Evolutionary conservation across 108 stramenopile genomes (phyloP), one percentile per base, ranked within the genome.

Genomic region (Fistulifera pelliculosa): DNA sequence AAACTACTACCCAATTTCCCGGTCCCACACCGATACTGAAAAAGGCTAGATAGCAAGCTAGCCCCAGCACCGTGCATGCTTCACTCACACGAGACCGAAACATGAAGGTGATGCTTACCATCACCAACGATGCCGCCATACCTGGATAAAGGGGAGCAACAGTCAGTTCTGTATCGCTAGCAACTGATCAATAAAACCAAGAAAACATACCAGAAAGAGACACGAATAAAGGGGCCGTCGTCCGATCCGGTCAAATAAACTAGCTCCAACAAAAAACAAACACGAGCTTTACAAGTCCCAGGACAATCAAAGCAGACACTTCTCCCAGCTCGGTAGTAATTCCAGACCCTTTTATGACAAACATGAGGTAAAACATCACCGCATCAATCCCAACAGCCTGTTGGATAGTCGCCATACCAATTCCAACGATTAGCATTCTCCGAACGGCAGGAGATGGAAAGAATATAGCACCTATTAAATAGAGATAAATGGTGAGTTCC

Each of bases 371-470:
- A 58, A 82, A 83, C 35, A 73, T 66, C 31, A 86, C 66, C 25
- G 79, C 80, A 56, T 86, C 85, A 43, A 74, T 74, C 15, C 85
- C 85, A n/a, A 66, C 69, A 27, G 79, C 70, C 50, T 82, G 81
- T 41, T 86, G 85, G 14, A 69, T 71, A 14, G 80, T 58, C 1
- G 75, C 79, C 6, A 66, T 62, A 1, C 85, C 80, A 12, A 82
- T 58, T 13, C 85, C 85, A 15, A 81, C 79, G 45, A 87, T n/a
- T 4, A 87, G 52, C 77, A 83, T 83, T 5, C 77, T 64, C 31
- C 66, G 61, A 52, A 82, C 70, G 17, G 74, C 74, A 11, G 76
- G 76, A 23, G 70, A 73, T 11, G 80, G 76, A 27, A 35, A 3
- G 31, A 35, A 35, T 35, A 35, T 35, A 8, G 31, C 31, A 8